Base-by-base conservation (phyloP, 495 filamentous ascomycete species). In the Aspergillus nidulans region DNA sequence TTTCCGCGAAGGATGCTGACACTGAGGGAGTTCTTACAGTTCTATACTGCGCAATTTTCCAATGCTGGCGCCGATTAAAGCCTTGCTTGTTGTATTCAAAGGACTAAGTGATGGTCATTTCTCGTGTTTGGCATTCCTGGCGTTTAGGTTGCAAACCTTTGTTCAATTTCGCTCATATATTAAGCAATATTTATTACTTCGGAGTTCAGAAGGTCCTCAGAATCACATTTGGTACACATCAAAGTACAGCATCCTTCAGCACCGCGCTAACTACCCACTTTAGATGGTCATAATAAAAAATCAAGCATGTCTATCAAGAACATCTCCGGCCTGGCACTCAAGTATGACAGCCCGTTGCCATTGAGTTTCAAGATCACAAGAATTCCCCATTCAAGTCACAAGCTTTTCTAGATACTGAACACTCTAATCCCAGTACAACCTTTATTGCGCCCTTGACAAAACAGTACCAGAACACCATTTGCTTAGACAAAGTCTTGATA, bases 11-110 rank as follows among this genome's bases (percentile, higher is more conserved):
- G 26, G 34, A 30, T 21, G 56, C 71, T 76, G 63, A 73, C 65
- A 62, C 36, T 63, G 12, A 44, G 60, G 65, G 71, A 76, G 71
- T 69, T 76, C 47, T 48, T 75, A 64, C 66, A 77, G 71, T 75
- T 70, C 55, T 76, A 79, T 48, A 64, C 65, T 25, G 66, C 69
- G 10, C 71, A 77, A 53, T 76, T 77, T 50, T 67, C 71, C 16
- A 72, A 67, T 52, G 67, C 70, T 5, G 70, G 72, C 24, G 56
- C 69, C 28, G 64, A 70, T 53, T 74, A 48, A 70, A 30, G 25
- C 53, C 19, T 20, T 40, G 19, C n/a, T n/a, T 28, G 16, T 23
- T 4, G 16, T 16, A 21, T 16, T 3, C 10, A 10, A 21, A 26
- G 20, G 8, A n/a, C 3, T 24, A 45, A 52, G 16, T 24, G 18